Base-by-base conservation (phyloP, 2,329 filamentous ascomycete genomes). In the Ustilaginoidea virens region DNA sequence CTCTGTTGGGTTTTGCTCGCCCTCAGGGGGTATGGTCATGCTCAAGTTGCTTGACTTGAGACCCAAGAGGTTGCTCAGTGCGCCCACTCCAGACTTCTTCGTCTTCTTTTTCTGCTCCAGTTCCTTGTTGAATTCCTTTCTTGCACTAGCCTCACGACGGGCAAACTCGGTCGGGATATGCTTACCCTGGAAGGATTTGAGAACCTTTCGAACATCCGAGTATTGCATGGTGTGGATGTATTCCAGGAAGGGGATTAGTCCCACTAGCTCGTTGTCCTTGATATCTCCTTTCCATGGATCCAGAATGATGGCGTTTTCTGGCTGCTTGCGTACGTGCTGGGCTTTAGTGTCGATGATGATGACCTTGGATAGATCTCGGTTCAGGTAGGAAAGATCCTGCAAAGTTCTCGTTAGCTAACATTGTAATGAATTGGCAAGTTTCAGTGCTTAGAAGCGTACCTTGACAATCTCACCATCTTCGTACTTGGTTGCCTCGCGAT, bases 391-490 rank as follows among this genome's bases (percentile, higher is more conserved):
- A n/a, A 98, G 73, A 49, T 98, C 90, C 82, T 92, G 43, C 3
- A 8, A 13, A 4, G 10, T 11, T 6, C 7, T 25, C n/a, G n/a
- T n/a, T n/a, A n/a, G n/a, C n/a, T n/a, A n/a, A n/a, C n/a, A n/a
- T n/a, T n/a, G n/a, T n/a, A n/a, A n/a, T n/a, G n/a, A n/a, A n/a
- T n/a, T n/a, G n/a, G n/a, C n/a, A n/a, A n/a, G n/a, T n/a, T n/a
- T n/a, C n/a, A n/a, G n/a, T n/a, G 18, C 11, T n/a, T 2, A 11
- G 8, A 8, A 28, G 38, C 59, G 39, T 58, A 85, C 83, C 75
- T 98, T 98, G 56, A 98, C 71, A 46, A 96, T 86, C 56, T 94
- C 81, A 39, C 90, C 90, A 39, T 92, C 80, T 56, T 94, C 80
- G 52, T 93, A 98, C 46, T 86, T 81, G 35, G 90, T 96, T n/a